Conservation (phyloP, 768 basidiomycete genomes). For the Panus rudis region DNA sequence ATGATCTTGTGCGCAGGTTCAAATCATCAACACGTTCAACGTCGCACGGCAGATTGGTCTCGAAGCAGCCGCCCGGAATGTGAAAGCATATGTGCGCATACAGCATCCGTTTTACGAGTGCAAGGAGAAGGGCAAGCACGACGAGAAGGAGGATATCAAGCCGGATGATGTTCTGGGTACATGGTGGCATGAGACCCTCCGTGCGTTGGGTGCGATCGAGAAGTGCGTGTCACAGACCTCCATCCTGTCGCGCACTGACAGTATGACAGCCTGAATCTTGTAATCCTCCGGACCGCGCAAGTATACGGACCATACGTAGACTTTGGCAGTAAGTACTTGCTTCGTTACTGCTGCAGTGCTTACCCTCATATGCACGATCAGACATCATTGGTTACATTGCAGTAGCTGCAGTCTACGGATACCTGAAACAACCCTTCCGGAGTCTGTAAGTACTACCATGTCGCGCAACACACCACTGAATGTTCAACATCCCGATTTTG, state of each 20-base stretch:
- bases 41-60: slow-evolving; percentile 61
- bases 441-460: slow-evolving; percentile 48
- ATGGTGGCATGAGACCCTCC: slow-evolving; percentile 87
- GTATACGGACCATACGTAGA: slow-evolving; percentile 79
- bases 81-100: slow-evolving; percentile 73
- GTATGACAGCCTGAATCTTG: slow-evolving; percentile 61
- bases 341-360: neutral
- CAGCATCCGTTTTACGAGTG: slow-evolving; percentile 77
- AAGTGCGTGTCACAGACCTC: slow-evolving; percentile 35
- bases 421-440: slow-evolving; percentile 80
- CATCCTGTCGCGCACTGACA: slow-evolving; percentile 4
- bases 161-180: slow-evolving; percentile 63
- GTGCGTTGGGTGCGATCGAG: slow-evolving; percentile 66
- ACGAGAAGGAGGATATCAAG: slow-evolving; percentile 71
- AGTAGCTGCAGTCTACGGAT: slow-evolving; percentile 74
- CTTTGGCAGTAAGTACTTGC: slow-evolving; percentile 51
- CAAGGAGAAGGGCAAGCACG: slow-evolving; percentile 52
- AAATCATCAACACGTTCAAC: slow-evolving; percentile 67
- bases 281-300: slow-evolving; percentile 67
- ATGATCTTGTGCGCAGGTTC: slow-evolving; percentile 43
- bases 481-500: slow-evolving; percentile 1
- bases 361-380: slow-evolving; percentile 20
- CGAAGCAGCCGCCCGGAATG: slow-evolving; percentile 74
- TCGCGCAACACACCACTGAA: slow-evolving; percentile 1
- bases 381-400: slow-evolving; percentile 61